These are phyloP conservation scores for Neophaeococcomyces mojaviensis DNA, from an alignment of 2,329 filamentous ascomycete species.

Conservation along the genomic window DNA sequence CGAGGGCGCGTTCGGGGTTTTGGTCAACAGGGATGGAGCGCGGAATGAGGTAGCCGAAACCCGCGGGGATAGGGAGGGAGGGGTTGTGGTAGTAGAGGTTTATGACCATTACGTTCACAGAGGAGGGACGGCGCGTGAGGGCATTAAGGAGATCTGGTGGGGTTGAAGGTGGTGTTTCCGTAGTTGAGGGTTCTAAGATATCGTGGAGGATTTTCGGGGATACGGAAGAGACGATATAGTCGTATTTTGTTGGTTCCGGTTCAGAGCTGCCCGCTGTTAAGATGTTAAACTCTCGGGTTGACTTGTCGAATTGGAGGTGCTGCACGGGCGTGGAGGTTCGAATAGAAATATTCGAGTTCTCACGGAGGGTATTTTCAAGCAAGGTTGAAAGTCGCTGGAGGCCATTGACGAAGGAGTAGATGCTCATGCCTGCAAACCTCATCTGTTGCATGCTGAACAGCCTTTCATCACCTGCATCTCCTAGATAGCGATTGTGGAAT, in stretches of 20 bases:
- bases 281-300: conserved; percentile 21
- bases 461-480: not conserved
- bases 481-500: not conserved
- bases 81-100: conserved; percentile 74
- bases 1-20: conserved; percentile 76
- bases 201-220: conserved; percentile 14
- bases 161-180: conserved; percentile 6
- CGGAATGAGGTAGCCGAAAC: conserved; percentile 90
- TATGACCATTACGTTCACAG: conserved; percentile 82
- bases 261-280: conserved; percentile 7
- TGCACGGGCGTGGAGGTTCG: conserved; percentile 35
- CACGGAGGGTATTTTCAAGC: conserved; percentile 45
- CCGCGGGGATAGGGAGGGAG: conserved; percentile 53
- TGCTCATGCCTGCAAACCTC: conserved; percentile 24
- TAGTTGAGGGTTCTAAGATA: conserved; percentile 6
- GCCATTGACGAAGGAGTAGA: conserved; percentile 46
- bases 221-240: conserved; percentile 26
- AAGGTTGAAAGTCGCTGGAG: conserved; percentile 53
- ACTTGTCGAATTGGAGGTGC: conserved; percentile 11
- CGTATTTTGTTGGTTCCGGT: conserved; percentile 12
- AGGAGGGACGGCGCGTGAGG: conserved; percentile 29
- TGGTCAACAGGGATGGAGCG: conserved; percentile 59
- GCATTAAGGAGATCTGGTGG: conserved; percentile 19
- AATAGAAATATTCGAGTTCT: conserved; percentile 54
- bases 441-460: not conserved